Conservation (phyloP, 1,139 yeast species). For the Scheffersomyces parashehatae region DNA sequence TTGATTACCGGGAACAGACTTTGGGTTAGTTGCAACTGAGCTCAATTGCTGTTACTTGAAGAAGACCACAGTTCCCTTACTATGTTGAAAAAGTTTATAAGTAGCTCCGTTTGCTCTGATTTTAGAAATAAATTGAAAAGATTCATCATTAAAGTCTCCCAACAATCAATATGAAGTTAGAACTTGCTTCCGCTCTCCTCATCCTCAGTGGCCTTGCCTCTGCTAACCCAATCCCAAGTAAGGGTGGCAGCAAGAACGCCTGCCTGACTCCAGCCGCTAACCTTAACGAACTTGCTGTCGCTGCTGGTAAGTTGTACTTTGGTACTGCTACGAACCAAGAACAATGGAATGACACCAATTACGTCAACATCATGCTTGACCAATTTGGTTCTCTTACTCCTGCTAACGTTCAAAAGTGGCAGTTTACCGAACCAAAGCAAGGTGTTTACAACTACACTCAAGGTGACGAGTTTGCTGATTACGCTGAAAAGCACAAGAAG, state of each 20-base stretch:
- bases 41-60: no score
- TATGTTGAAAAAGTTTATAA: no score
- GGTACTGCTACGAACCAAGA: constrained; percentile 1
- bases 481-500: background rate
- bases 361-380: background rate
- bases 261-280: no score
- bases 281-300: constrained; percentile 1
- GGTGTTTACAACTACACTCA: background rate
- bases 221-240: background rate
- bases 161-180: background rate
- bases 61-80: no score
- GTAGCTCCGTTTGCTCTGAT: no score
- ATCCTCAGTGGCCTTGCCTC: background rate
- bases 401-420: constrained; percentile 1
- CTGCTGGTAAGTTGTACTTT: constrained; percentile 1
- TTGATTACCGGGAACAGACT: no score
- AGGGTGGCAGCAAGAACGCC: no score
- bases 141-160: no score
- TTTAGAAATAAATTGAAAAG: no score
- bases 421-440: background rate
- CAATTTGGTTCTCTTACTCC: constrained; percentile 1
- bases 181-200: background rate
- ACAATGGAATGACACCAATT: background rate
- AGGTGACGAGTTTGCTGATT: background rate
- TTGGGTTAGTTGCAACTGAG: no score